Evolutionary conservation across 208 protist genomes (phyloP), one percentile per base, ranked within the genome.

Genomic region (Phytomonas sp.): DNA sequence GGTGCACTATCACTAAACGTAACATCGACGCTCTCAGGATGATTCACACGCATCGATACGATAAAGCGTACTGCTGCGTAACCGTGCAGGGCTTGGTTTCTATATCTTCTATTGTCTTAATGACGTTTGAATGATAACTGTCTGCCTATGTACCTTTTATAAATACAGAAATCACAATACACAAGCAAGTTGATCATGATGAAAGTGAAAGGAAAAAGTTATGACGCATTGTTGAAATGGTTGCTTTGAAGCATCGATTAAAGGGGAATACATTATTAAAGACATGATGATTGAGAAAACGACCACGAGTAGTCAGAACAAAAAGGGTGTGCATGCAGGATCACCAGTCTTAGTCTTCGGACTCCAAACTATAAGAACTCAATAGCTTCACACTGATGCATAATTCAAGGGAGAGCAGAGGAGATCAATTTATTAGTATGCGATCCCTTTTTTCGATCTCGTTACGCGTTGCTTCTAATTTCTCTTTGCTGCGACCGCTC

Each of bases 1-100:
- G 85, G 85, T 33, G 81, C 72, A 43, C 66, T 68, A 29, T 81
- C 73, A 1, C 60, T 67, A 34, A 75, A 77, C 17, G 80, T 65
- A 17, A 63, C 60, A 29, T 34, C 31, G 30, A 13, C 1, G 4
- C 23, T 29, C 3, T 34, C 60, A 36, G 40, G 20, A 51, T 51
- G 13, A 51, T 51, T 51, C 13, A 20, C 20, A 20, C 9, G 13
- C 40, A 51, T 51, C 13, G 40, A 51, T 51, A 3, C 3, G 13
- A 51, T n/a, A 51, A 15, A 51, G 40, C 13, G 40, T 51, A 3
- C 13, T 51, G 20, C 4, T 23, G 13, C 13, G 40, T 51, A 15
- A 51, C 7, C 20, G 2, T 20, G 13, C 4, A 51, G 40, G 20
- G 3, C 40, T 51, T 51, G 40, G 7, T 23, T 51, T 51, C 3